Base-by-base conservation (phyloP, 495 filamentous ascomycete species). In the Neurospora tetraspora region DNA sequence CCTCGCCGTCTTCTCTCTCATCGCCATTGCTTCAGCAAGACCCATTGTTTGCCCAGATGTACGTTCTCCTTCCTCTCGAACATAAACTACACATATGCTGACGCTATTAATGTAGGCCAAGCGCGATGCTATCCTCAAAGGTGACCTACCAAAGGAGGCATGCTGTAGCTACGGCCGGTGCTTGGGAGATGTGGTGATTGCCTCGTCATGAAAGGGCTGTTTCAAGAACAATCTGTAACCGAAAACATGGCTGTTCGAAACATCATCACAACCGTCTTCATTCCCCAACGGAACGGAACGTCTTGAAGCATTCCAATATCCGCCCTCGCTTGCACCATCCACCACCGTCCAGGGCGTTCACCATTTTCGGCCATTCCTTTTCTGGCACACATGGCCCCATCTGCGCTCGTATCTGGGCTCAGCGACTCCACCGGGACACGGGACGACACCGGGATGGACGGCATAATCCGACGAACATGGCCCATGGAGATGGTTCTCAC, bases 151-250 rank as follows among this genome's bases (percentile, higher is more conserved):
- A 10, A 82, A 83, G 39, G 83, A 84, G 38, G 82, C 80, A 9
- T 86, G 85, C 74, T 87, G 85, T 74, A 82, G 79, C 70, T 87
- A 87, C 70, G 85, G 85, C 12, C 74, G 81, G 4, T 86, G 85
- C 71, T 80, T 81, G 69, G 80, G 82, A 20, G 81, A 84, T 61
- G 84, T 87, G 23, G 84, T 86, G 27, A 73, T 87, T 40, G 76
- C 80, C 42, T 80, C 82, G 79, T 71, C 37, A 14, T 81, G 69
- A 59, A 45, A 73, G 12, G 14, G 3, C 3, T 34, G 53, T 34
- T 65, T 65, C 53, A 65, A 34, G 14, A 34, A 3, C 14, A 61
- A 61, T 34, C 53, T 16, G 53, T 61, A 31, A 61, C 23, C 23
- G 23, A 23, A 61, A 16, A 34, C 27, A 34, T 34, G 12, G 53